Percentiles rank a stretch among this genome's conserved stretches.
Conservation (phyloP, 2,329 filamentous ascomycete genomes). For the Fusarium sp. region DNA sequence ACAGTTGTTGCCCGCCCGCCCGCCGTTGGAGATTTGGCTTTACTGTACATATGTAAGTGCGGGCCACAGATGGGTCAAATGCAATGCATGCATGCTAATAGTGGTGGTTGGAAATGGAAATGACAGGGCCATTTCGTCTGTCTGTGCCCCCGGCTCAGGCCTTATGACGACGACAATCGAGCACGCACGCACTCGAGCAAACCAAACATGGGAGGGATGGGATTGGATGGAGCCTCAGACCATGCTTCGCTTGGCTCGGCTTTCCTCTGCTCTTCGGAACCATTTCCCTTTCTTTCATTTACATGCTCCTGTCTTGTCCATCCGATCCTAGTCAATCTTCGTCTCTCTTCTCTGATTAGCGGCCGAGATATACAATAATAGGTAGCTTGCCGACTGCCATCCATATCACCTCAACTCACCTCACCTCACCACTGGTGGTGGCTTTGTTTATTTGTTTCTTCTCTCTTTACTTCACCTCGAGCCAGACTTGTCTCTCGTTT, state of each 20-base stretch:
- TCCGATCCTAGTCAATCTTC: constrained; percentile 11
- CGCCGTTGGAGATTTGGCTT: constrained; percentile 16
- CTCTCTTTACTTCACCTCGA: constrained; percentile 9
- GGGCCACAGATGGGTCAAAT: constrained; percentile 13
- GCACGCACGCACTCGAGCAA: background rate
- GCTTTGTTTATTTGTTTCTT: constrained; percentile 7
- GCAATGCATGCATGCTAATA: background rate
- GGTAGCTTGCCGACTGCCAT: constrained; percentile 1
- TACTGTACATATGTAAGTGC: background rate
- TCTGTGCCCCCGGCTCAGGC: constrained; percentile 24
- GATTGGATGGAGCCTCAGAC: constrained; percentile 12
- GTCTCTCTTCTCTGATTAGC: constrained; percentile 21
- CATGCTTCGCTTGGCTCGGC: constrained; percentile 4
- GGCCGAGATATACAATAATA: background rate
- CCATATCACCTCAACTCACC: constrained; percentile 39
- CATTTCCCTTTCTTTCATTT: constrained; percentile 31
- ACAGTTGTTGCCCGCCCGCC: background rate
- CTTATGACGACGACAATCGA: constrained; percentile 37
- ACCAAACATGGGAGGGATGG: too few relatives aligned
- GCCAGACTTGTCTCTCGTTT: constrained; percentile 35
- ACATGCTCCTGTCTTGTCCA: background rate
- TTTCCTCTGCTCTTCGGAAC: constrained; percentile 34
- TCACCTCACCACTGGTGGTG: constrained; percentile 38
- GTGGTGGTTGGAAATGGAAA: background rate
- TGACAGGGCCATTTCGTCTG: constrained; percentile 1